Evolutionary conservation across 495 filamentous ascomycete genomes (phyloP).

Genomic region (Neurospora africana): DNA sequence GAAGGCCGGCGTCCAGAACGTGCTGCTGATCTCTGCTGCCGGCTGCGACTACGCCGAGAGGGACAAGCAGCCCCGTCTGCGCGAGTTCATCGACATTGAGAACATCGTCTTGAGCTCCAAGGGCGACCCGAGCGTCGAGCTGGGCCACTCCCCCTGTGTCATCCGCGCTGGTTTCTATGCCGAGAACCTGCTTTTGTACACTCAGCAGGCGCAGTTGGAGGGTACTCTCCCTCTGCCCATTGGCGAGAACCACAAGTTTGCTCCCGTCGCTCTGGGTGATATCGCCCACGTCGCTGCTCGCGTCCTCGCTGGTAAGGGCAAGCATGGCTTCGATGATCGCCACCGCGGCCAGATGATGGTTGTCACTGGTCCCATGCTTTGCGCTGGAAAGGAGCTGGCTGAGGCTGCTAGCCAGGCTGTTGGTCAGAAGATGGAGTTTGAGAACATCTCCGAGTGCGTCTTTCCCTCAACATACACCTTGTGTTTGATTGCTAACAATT

Average conservation of each 20-base stretch:
- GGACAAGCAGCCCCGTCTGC: slow-evolving; percentile 38
- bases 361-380: slow-evolving; percentile 45
- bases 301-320: slow-evolving; percentile 41
- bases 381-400: slow-evolving; percentile 42
- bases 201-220: slow-evolving; percentile 34
- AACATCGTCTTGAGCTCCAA: slow-evolving; percentile 32
- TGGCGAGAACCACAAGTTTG: slow-evolving; percentile 42
- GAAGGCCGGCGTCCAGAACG: slow-evolving; percentile 39
- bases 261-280: slow-evolving; percentile 42
- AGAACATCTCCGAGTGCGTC: slow-evolving; percentile 41
- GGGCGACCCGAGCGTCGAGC: slow-evolving; percentile 29
- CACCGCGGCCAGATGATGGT: slow-evolving; percentile 48
- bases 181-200: slow-evolving; percentile 45
- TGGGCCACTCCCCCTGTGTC: slow-evolving; percentile 39
- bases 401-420: slow-evolving; percentile 38
- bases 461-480: background rate
- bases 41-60: slow-evolving; percentile 45
- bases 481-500: background rate
- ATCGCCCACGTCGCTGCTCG: slow-evolving; percentile 41
- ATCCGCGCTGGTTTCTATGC: slow-evolving; percentile 48
- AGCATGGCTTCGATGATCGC: slow-evolving; percentile 43
- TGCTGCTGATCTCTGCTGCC: slow-evolving; percentile 42
- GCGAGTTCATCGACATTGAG: slow-evolving; percentile 48
- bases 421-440: slow-evolving; percentile 39
- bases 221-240: slow-evolving; percentile 40